These are phyloP conservation scores for Naganishia cerealis DNA, from an alignment of 1,284 basidiomycete genomes.

Conservation along the genomic window DNA sequence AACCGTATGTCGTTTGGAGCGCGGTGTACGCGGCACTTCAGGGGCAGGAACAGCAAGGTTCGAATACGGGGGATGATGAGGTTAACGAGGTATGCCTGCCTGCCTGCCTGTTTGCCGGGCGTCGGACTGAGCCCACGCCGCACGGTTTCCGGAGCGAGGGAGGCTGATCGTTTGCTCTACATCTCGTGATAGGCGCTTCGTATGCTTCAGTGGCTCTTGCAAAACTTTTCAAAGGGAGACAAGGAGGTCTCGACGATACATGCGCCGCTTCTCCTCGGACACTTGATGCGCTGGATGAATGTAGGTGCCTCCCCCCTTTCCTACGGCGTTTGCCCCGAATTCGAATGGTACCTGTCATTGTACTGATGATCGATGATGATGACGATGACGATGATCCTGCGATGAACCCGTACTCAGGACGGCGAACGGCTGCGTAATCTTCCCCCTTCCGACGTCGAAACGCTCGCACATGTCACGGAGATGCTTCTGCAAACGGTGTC, in stretches of 20 bases:
- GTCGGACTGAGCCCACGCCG: too few species aligned
- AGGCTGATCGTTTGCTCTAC: not conserved
- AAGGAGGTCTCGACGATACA: constrained; percentile 52
- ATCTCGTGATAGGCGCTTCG: not conserved
- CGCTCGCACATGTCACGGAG: constrained; percentile 1
- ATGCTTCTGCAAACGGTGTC: constrained; percentile 1
- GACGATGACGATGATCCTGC: too few species aligned
- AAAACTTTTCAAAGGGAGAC: constrained; percentile 56
- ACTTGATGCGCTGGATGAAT: constrained; percentile 14
- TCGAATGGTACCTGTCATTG: not conserved
- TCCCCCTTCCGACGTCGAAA: not conserved
- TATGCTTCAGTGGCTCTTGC: constrained; percentile 50
- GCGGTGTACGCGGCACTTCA: constrained; percentile 65
- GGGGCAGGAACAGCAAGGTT: constrained; percentile 9
- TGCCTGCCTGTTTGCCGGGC: not conserved
- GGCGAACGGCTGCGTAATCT: not conserved
- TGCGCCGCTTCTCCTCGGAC: constrained; percentile 25
- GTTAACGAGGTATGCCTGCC: not conserved
- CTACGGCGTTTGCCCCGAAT: too few species aligned
- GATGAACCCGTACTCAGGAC: not conserved
- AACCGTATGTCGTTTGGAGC: constrained; percentile 84
- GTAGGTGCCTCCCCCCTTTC: not conserved
- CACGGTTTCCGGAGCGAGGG: not conserved
- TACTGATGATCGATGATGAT: not conserved
- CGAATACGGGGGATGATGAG: not conserved